phyloP scores from a whole-genome alignment of 1,284 basidiomycete genomes.

The Trichosporon sp. region DNA sequence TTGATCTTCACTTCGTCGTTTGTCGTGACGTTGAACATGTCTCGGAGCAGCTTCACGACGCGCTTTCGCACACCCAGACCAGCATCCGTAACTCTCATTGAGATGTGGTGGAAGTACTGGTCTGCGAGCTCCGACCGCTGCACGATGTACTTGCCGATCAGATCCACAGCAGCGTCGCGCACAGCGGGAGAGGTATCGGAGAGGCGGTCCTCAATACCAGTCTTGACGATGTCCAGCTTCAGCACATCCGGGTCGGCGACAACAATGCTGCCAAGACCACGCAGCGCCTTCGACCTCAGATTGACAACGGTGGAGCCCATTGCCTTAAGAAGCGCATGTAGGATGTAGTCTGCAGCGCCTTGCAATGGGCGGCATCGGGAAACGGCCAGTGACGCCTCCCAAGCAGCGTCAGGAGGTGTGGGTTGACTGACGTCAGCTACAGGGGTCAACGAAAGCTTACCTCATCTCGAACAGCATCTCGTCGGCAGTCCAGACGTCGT shows the following conservation, averaged over 20 bases:
- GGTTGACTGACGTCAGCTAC: slow-evolving; percentile 27
- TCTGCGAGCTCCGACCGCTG: slow-evolving; percentile 75
- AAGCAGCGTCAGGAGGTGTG: slow-evolving; percentile 25
- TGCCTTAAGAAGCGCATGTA: slow-evolving; percentile 65
- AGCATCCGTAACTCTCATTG: slow-evolving; percentile 83
- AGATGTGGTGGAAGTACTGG: slow-evolving; percentile 78
- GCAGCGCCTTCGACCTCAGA: slow-evolving; percentile 82
- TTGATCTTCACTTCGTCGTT: slow-evolving; percentile 62
- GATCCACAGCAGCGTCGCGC: slow-evolving; percentile 88
- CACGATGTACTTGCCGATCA: slow-evolving; percentile 91
- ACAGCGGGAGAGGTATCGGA: slow-evolving; percentile 86
- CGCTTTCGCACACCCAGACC: slow-evolving; percentile 88
- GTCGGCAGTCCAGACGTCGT: slow-evolving; percentile 31
- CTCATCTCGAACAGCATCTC: slow-evolving; percentile 33
- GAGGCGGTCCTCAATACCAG: slow-evolving; percentile 80
- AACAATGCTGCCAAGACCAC: slow-evolving; percentile 76
- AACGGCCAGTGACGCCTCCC: slow-evolving; percentile 58
- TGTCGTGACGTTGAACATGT: slow-evolving; percentile 65
- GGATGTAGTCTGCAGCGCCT: slow-evolving; percentile 70
- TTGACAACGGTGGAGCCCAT: slow-evolving; percentile 76
- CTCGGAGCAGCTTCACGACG: slow-evolving; percentile 85
- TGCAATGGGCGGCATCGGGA: slow-evolving; percentile 66
- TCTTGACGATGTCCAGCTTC: slow-evolving; percentile 64
- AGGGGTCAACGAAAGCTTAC: slow-evolving; percentile 15
- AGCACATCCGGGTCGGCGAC: slow-evolving; percentile 79